Percentiles rank a stretch among this genome's conserved stretches.
phyloP scores from a whole-genome alignment of 2,329 filamentous ascomycete species.

The Monosporascus sp. region DNA sequence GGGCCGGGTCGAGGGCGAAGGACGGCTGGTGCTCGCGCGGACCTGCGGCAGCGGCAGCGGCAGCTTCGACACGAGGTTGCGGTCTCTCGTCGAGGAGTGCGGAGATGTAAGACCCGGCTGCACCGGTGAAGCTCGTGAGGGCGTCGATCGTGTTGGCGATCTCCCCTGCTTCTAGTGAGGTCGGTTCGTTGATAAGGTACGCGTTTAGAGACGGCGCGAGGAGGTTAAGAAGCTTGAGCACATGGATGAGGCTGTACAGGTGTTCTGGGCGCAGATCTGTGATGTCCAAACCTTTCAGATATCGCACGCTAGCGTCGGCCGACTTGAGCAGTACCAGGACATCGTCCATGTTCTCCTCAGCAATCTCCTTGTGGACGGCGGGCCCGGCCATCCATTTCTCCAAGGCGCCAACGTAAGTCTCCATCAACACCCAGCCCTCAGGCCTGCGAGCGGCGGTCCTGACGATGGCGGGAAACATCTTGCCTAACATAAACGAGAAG shows the following conservation, averaged over 20 bases:
- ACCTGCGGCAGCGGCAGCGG: no score
- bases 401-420: constrained; percentile 44
- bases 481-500: constrained; percentile 41
- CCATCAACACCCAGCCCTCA: constrained; percentile 42
- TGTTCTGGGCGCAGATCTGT: constrained; percentile 17
- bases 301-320: constrained; percentile 21
- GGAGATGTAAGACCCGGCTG: constrained; percentile 16
- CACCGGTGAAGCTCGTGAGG: constrained; percentile 20
- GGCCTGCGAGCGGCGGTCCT: constrained; percentile 28
- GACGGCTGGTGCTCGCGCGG: background rate
- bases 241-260: constrained; percentile 14
- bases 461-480: constrained; percentile 51
- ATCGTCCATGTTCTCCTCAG: constrained; percentile 26
- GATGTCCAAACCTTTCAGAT: constrained; percentile 14
- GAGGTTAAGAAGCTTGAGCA: constrained; percentile 21
- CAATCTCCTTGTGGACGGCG: constrained; percentile 32
- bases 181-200: constrained; percentile 19
- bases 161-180: constrained; percentile 7
- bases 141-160: constrained; percentile 10
- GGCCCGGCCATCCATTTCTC: constrained; percentile 28
- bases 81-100: constrained; percentile 4
- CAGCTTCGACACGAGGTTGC: no score
- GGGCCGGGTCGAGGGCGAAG: constrained; percentile 9
- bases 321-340: constrained; percentile 28
- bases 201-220: constrained; percentile 22